phyloP scores from a whole-genome alignment of 495 filamentous ascomycete genomes.

The Aspergillus coremiiformis region DNA sequence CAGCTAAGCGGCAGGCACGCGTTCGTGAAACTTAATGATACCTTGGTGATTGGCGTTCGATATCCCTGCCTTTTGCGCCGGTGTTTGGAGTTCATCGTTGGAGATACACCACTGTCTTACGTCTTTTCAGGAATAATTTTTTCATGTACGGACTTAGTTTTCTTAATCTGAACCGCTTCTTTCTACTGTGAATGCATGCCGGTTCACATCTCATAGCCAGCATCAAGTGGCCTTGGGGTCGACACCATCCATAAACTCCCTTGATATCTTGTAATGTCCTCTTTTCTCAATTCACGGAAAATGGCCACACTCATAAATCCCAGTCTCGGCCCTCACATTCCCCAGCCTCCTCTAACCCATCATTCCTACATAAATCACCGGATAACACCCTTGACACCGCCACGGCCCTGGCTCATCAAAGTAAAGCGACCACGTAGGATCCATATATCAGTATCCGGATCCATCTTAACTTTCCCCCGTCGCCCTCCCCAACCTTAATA shows the following conservation, averaged over 20 bases:
- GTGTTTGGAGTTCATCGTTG: slow-evolving; percentile 19
- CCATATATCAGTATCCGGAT: slow-evolving; percentile 10
- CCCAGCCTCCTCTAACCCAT: not conserved
- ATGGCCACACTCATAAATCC: slow-evolving; percentile 19
- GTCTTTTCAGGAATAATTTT: slow-evolving; percentile 13
- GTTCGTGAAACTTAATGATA: slow-evolving; percentile 41
- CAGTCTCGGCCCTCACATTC: slow-evolving; percentile 12
- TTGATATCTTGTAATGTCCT: slow-evolving; percentile 11
- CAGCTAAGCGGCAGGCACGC: slow-evolving; percentile 69
- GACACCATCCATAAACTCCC: slow-evolving; percentile 7
- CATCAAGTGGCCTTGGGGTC: not conserved
- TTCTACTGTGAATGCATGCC: not conserved
- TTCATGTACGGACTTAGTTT: slow-evolving; percentile 14
- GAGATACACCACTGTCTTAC: slow-evolving; percentile 4
- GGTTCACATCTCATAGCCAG: not conserved
- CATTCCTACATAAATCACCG: slow-evolving; percentile 10
- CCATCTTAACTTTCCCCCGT: not conserved
- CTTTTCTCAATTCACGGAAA: slow-evolving; percentile 20
- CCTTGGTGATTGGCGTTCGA: slow-evolving; percentile 11
- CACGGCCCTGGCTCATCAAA: slow-evolving; percentile 12
- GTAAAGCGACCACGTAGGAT: slow-evolving; percentile 14
- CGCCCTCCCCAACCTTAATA: no score
- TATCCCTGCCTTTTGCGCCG: slow-evolving; percentile 22
- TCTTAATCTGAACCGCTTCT: slow-evolving; percentile 4
- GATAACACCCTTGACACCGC: slow-evolving; percentile 12